Conservation (phyloP, 1,284 basidiomycete genomes). For the Cystobasidium slooffiae region DNA sequence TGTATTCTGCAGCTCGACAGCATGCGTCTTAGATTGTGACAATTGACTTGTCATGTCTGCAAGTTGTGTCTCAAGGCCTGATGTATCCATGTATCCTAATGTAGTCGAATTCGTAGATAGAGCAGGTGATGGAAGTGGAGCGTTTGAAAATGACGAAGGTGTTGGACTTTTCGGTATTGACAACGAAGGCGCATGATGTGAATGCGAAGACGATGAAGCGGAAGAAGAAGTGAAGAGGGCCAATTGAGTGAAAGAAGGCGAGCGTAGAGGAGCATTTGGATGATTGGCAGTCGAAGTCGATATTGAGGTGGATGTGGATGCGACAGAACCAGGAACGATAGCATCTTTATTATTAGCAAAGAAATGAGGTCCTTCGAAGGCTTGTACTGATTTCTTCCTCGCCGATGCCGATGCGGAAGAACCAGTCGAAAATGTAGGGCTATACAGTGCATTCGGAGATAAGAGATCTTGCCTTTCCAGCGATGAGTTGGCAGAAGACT, state of each 20-base stretch:
- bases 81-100: conserved; percentile 3
- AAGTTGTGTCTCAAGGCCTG: conserved; percentile 11
- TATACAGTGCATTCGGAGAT: conserved; percentile 19
- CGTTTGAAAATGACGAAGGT: not conserved
- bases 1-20: not conserved
- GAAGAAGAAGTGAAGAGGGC: conserved; percentile 17
- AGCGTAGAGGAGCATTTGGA: conserved; percentile 2
- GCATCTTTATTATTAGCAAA: conserved; percentile 49
- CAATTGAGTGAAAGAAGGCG: conserved; percentile 11
- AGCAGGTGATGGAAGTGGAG: conserved; percentile 1
- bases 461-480: conserved; percentile 14
- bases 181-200: conserved; percentile 2
- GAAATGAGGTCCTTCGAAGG: conserved; percentile 48
- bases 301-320: conserved; percentile 12
- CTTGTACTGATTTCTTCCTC: not conserved
- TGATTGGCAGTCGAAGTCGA: conserved; percentile 1
- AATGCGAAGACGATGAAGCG: not conserved
- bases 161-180: not conserved
- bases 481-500: not conserved
- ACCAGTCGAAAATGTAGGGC: conserved; percentile 30
- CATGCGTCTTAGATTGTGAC: not conserved
- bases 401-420: conserved; percentile 5
- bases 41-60: conserved; percentile 12
- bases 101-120: conserved; percentile 18
- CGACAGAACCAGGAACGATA: conserved; percentile 28